phyloP scores from a whole-genome alignment of 257 asterid species.

The Salvia rosmarinus region DNA sequence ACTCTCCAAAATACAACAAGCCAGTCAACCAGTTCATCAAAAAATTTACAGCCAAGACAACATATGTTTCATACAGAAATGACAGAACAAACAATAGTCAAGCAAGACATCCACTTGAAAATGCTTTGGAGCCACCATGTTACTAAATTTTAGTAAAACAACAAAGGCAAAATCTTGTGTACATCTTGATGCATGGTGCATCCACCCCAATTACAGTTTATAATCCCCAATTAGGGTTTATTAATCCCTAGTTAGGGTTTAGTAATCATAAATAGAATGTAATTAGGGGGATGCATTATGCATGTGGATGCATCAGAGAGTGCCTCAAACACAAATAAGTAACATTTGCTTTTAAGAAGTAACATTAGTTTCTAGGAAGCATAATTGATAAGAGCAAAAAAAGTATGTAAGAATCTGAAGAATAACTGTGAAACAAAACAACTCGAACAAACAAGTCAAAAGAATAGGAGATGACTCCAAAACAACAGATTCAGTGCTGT shows the following conservation, averaged over 20 bases:
- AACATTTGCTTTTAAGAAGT: constrained; percentile 4
- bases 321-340: not conserved
- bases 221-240: too few species aligned
- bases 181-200: too few species aligned
- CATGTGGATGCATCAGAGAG: too few species aligned
- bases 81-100: constrained; percentile 3
- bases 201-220: too few species aligned
- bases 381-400: not conserved
- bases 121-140: not conserved
- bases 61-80: not conserved
- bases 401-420: not conserved
- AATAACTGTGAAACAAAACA: constrained; percentile 2
- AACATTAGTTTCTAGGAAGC: constrained; percentile 8
- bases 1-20: constrained; percentile 13
- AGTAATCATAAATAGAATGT: too few species aligned
- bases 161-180: too few species aligned
- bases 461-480: not conserved
- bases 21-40: constrained; percentile 4
- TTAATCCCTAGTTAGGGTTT: too few species aligned
- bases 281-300: too few species aligned
- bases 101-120: constrained; percentile 2
- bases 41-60: constrained; percentile 23
- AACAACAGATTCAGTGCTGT: not conserved
- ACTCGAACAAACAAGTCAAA: constrained; percentile 5
- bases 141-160: constrained; percentile 8